phyloP scores from a whole-genome alignment of 108 stramenopile species.

The Skeletonema grethae region DNA sequence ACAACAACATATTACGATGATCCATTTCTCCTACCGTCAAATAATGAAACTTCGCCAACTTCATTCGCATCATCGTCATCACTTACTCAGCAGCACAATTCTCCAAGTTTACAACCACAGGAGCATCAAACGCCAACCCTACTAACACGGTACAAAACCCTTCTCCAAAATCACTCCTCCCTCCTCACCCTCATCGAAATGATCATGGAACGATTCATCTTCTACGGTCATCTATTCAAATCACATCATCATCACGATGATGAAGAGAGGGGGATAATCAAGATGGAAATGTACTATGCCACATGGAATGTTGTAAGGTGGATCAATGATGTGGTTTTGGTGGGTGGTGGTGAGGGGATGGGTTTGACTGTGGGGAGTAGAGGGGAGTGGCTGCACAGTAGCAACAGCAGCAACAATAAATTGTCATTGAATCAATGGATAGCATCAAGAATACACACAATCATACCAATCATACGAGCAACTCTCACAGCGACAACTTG shows the following conservation, averaged over 20 bases:
- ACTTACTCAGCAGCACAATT: not conserved
- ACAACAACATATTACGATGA: not conserved
- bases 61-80: not conserved
- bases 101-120: slow-evolving; percentile 2
- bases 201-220: slow-evolving; percentile 46
- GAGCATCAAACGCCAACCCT: slow-evolving; percentile 25
- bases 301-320: slow-evolving; percentile 37
- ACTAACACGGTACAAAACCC: slow-evolving; percentile 25
- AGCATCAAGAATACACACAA: not conserved
- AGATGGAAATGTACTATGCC: slow-evolving; percentile 41
- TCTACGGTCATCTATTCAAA: slow-evolving; percentile 27
- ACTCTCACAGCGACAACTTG: slow-evolving; percentile 41
- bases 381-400: slow-evolving; percentile 25
- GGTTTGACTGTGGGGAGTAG: slow-evolving; percentile 33
- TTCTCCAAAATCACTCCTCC: slow-evolving; percentile 29
- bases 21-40: slow-evolving; percentile 3
- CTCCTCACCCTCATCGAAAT: slow-evolving; percentile 32
- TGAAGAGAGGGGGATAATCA: slow-evolving; percentile 12
- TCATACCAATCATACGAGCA: slow-evolving; percentile 34
- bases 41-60: not conserved
- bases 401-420: not conserved
- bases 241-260: slow-evolving; percentile 20
- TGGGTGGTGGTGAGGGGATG: slow-evolving; percentile 40
- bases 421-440: slow-evolving; percentile 4
- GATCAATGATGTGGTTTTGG: slow-evolving; percentile 38